Evolutionary conservation across 2,329 filamentous ascomycete genomes (phyloP), one percentile per base, ranked within the genome.

Genomic region (Domatiomyces catenatus): DNA sequence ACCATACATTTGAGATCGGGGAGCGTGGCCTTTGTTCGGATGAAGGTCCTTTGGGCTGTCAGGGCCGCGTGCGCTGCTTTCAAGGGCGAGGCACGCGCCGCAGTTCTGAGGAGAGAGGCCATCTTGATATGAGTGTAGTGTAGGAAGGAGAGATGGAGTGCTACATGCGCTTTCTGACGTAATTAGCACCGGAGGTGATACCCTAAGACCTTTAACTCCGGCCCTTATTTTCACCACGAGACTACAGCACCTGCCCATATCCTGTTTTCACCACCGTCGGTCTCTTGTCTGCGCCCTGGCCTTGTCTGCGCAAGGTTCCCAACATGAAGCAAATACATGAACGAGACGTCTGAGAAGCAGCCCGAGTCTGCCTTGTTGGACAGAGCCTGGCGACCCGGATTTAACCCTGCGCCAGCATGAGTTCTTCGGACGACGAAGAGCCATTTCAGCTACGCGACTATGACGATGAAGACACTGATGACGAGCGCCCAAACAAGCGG

Each of bases 1-100:
- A 26, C 66, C 77, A 56, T 75, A 86, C 83, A 88, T 61, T 79
- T 66, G 10, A 96, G 81, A 64, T 95, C 89, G 57, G 92, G 92
- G 43, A 98, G 83, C 43, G 89, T 94, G 48, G 86, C 90, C 75
- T 95, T 95, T 71, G 80, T 81, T 63, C 88, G 82, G 60, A 83
- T 76, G 63, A 93, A 93, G 65, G 77, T 84, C 61, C 46, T 78
- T 61, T 79, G 75, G 62, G 67, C 65, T 51, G 74, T 69, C 56
- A 76, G 75, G 65, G 77, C 79, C 52, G 79, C 54, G 44, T 58
- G 60, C 58, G 64, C 61, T 58, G 82, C 77, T 62, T 85, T 79
- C 55, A 90, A 75, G 62, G 83, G 82, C 58, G 82, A 77, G 68
- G 86, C 84, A 61, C 80, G 74, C 60, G 79, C 75, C 56, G 77